Conservation (phyloP, 2,329 filamentous ascomycete genomes). For the Botryosphaeria dothidea region DNA sequence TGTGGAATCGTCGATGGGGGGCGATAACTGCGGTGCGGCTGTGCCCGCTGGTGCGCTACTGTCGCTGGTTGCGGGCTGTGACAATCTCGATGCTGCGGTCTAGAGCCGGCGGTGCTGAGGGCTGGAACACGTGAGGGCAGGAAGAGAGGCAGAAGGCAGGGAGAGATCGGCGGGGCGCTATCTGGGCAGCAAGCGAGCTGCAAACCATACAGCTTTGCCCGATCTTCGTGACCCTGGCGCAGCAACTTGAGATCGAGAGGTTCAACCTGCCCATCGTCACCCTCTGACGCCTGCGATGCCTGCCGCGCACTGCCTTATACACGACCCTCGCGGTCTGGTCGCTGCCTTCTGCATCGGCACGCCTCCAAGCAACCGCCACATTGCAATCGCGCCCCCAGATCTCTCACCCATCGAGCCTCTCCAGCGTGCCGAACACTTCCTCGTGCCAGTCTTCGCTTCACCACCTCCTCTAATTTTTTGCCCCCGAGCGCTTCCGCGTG, state of each 20-base stretch:
- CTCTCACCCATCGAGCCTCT: background rate
- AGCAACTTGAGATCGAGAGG: constrained; percentile 1
- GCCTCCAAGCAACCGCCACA: background rate
- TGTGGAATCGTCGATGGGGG: background rate
- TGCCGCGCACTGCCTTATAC: constrained; percentile 5
- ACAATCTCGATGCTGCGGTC: constrained; percentile 5
- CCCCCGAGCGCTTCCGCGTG: background rate
- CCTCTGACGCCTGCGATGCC: background rate
- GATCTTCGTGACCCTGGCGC: constrained; percentile 6
- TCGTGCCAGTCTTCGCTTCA: background rate
- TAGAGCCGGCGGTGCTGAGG: no score
- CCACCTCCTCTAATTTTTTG: background rate
- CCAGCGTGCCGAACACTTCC: background rate
- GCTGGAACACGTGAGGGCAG: constrained; percentile 9
- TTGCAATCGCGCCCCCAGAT: background rate
- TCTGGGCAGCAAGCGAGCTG: constrained; percentile 11
- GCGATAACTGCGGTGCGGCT: background rate
- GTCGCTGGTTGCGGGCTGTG: background rate
- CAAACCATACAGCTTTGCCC: constrained; percentile 16
- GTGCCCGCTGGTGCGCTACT: background rate
- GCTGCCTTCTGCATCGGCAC: background rate
- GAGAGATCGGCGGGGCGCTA: background rate
- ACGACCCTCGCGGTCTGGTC: constrained; percentile 5
- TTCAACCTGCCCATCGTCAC: constrained; percentile 17
- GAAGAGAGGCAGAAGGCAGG: background rate